phyloP scores from a whole-genome alignment of 495 filamentous ascomycete genomes.

The Hyaloscypha bicolor region DNA sequence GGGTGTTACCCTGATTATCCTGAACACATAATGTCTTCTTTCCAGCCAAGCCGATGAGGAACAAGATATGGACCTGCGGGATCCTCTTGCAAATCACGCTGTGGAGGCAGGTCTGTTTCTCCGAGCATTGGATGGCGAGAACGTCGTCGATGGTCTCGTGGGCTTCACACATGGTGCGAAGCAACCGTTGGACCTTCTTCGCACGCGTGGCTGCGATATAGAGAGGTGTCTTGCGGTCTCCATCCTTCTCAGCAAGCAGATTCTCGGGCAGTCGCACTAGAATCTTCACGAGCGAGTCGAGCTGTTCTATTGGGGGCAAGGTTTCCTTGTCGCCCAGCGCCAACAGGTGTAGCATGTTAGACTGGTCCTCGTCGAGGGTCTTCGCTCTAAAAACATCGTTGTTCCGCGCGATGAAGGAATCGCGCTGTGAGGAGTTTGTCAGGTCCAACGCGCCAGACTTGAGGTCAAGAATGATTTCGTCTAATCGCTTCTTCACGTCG shows the following conservation, averaged over 20 bases:
- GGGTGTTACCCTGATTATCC: slow-evolving; percentile 33
- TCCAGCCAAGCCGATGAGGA: slow-evolving; percentile 28
- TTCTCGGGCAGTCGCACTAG: slow-evolving; percentile 29
- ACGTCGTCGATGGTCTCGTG: slow-evolving; percentile 32
- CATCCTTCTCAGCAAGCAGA: slow-evolving; percentile 25
- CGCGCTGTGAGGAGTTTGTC: slow-evolving; percentile 19
- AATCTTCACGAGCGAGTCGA: slow-evolving; percentile 25
- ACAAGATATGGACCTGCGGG: slow-evolving; percentile 28
- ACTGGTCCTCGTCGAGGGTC: slow-evolving; percentile 4
- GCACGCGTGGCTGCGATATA: slow-evolving; percentile 26
- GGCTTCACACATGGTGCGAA: slow-evolving; percentile 35
- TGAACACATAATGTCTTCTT: slow-evolving; percentile 30
- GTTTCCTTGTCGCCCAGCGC: slow-evolving; percentile 12
- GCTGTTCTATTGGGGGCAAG: slow-evolving; percentile 14
- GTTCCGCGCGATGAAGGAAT: slow-evolving; percentile 17
- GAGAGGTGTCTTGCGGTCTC: slow-evolving; percentile 32
- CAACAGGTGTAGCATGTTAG: slow-evolving; percentile 11
- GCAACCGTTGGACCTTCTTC: slow-evolving; percentile 29
- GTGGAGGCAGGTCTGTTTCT: slow-evolving; percentile 34
- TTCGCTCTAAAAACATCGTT: neutral
- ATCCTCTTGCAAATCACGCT: slow-evolving; percentile 24
- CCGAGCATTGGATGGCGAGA: slow-evolving; percentile 28
- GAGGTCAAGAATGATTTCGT: slow-evolving; percentile 12
- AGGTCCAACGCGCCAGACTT: slow-evolving; percentile 14
- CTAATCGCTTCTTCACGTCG: slow-evolving; percentile 18